phyloP scores from a whole-genome alignment of 2,329 filamentous ascomycete genomes.

The Aspergillus nomiae region DNA sequence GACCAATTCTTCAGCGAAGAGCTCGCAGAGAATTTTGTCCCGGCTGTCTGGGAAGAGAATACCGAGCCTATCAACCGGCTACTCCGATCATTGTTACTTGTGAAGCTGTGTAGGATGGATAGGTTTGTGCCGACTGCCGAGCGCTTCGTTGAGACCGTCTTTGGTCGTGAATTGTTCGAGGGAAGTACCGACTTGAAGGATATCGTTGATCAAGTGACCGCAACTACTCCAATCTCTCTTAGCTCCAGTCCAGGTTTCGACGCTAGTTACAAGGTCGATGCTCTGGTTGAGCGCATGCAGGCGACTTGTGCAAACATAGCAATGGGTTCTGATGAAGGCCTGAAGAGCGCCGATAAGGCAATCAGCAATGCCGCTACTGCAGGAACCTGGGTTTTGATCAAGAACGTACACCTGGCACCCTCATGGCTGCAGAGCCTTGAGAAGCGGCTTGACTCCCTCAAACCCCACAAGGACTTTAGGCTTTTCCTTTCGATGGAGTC shows the following conservation, averaged over 20 bases:
- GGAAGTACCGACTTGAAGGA: conserved; percentile 81
- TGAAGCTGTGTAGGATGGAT: conserved; percentile 95
- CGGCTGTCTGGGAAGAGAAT: conserved; percentile 69
- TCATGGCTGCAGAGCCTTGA: conserved; percentile 96
- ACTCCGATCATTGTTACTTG: conserved; percentile 79
- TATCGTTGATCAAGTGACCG: conserved; percentile 80
- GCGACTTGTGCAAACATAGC: conserved; percentile 93
- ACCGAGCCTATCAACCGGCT: conserved; percentile 71
- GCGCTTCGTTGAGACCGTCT: conserved; percentile 83
- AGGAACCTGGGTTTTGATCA: conserved; percentile 95
- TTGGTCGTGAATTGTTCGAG: conserved; percentile 80
- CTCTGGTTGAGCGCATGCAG: conserved; percentile 79
- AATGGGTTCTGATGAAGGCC: conserved; percentile 96
- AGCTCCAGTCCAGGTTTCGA: conserved; percentile 97
- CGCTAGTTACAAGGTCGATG: conserved; percentile 98
- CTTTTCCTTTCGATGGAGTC: conserved; percentile 98
- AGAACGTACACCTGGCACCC: conserved; percentile 96
- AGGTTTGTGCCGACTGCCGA: conserved; percentile 92
- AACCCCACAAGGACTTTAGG: conserved; percentile 89
- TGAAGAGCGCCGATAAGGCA: conserved; percentile 91
- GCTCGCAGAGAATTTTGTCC: conserved; percentile 80
- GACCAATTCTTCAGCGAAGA: conserved; percentile 82
- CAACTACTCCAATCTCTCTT: conserved; percentile 82
- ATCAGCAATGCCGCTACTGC: conserved; percentile 88
- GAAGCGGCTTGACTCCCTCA: conserved; percentile 93